A percentile compares a stretch with the other conserved stretches of the same genome.
Conservation (phyloP, 768 basidiomycete genomes). For the Termitomyces sp. region DNA sequence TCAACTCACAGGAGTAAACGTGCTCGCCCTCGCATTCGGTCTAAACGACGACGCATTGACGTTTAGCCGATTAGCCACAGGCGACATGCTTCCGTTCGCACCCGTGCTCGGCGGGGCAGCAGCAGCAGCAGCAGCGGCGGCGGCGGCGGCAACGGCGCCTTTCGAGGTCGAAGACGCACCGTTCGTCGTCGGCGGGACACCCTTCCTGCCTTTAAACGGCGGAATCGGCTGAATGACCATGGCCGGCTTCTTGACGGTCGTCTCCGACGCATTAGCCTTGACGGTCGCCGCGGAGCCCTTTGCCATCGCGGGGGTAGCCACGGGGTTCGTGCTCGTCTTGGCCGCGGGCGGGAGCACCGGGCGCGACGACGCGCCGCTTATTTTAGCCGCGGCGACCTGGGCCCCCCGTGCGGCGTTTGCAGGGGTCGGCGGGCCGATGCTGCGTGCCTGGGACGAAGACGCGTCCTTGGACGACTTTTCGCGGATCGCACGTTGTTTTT, state of each 20-base stretch:
- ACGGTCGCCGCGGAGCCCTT: conserved; percentile 21
- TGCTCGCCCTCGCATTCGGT: conserved; percentile 75
- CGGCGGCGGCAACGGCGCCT: too few relatives aligned
- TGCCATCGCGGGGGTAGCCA: conserved; percentile 15
- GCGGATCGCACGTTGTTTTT: conserved; percentile 77
- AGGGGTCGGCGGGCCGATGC: conserved; percentile 58
- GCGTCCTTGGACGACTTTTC: conserved; percentile 75
- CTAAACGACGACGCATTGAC: conserved; percentile 89
- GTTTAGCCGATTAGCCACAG: conserved; percentile 65
- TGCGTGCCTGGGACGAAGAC: conserved; percentile 55
- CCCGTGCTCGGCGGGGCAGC: conserved; percentile 10
- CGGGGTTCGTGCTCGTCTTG: conserved; percentile 20
- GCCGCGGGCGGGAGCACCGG: conserved; percentile 15
- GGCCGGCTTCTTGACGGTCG: conserved; percentile 35
- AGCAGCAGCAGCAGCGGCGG: too few relatives aligned
- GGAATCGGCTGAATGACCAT: conserved; percentile 92
- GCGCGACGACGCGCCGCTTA: conserved; percentile 17
- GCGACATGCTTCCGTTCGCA: conserved; percentile 37
- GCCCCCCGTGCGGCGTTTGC: conserved; percentile 42
- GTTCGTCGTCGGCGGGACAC: conserved; percentile 22
- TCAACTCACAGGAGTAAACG: conserved; percentile 61
- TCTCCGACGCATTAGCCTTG: conserved; percentile 25
- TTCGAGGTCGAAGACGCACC: conserved; percentile 18
- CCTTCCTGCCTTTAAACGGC: conserved; percentile 71
- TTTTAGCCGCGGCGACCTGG: conserved; percentile 30